Evolutionary conservation across 495 filamentous ascomycete genomes (phyloP), one percentile per base, ranked within the genome.

Genomic region (Clavariopsis aquatica): DNA sequence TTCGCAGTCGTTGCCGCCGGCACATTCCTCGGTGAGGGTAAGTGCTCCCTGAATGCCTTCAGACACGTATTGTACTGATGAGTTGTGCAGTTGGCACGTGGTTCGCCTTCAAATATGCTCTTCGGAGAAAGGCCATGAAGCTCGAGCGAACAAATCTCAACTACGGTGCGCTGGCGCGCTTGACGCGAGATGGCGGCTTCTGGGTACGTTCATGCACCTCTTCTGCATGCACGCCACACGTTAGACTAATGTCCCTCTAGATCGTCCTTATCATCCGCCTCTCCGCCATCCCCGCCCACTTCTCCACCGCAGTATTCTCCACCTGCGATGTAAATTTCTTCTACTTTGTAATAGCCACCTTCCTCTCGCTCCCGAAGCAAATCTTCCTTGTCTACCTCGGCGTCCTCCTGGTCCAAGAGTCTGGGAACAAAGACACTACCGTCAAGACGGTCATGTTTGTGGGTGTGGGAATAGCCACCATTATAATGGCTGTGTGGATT

Each of bases 301-400:
- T 66, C 63, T 58, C 52, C 17, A 60, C 63, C 31, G 63, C 63
- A 27, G 57, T 60, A 24, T 66, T 66, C 51, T 60, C 56, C 20
- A 66, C 63, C 26, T 66, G 63, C 36, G 56, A 66, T 57, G 63
- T 66, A 5, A 66, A 66, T 15, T 66, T 66, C 47, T 60, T 57
- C 47, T 46, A 22, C 41, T 66, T 66, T 27, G 29, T 55, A 17
- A 47, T 66, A 34, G 63, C 63, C 26, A 66, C 63, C 15, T 51
- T 66, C 29, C 49, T 66, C 17, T 60, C 56, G 2, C 57, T 66
- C 5, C 63, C 63, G 3, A 66, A 66, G 23, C 63, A 66, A 51
- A 66, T 66, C 47, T 66, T 66, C 49, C 63, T 66, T 38, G 63
- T 66, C 17, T 66, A 66, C 45, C 57, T 66, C 38, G 63, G 63